Conservation (phyloP, 192 early-diverging fungal species). For the Cladochytrium replicatum region DNA sequence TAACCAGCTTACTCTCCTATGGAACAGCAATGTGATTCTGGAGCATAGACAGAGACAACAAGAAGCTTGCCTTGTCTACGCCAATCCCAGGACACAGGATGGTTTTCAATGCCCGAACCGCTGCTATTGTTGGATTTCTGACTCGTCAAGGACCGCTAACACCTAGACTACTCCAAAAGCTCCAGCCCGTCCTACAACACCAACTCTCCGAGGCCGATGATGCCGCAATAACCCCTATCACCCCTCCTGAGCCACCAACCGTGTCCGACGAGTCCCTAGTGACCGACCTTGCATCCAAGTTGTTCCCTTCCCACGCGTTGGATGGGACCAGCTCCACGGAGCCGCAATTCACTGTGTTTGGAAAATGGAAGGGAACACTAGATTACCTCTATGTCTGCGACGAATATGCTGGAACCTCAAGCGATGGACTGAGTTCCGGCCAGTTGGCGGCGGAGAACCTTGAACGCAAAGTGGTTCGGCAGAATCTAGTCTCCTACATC, state of each 20-base stretch:
- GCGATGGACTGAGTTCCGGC: neutral
- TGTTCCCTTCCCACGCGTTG: conserved; percentile 16
- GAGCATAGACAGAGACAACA: too few species aligned
- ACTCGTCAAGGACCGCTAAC: conserved; percentile 13
- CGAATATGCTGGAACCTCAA: neutral
- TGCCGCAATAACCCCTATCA: neutral
- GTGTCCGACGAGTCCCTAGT: neutral
- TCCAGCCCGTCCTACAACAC: conserved; percentile 17
- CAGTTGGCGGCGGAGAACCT: neutral
- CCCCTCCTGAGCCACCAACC: neutral
- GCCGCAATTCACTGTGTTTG: conserved; percentile 21
- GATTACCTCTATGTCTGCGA: conserved; percentile 24
- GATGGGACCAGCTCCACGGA: conserved; percentile 10
- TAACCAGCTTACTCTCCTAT: too few species aligned
- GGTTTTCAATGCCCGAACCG: too few species aligned
- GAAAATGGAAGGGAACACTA: conserved; percentile 26
- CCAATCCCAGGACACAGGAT: too few species aligned
- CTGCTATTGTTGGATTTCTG: too few species aligned
- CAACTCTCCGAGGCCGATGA: conserved; percentile 6
- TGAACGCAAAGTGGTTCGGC: conserved; percentile 7
- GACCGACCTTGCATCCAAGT: conserved; percentile 13
- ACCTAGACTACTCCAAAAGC: neutral
- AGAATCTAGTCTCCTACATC: conserved; percentile 6
- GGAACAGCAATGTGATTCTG: too few species aligned
- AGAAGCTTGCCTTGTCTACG: too few species aligned